These are phyloP conservation scores for Paramecium primaurelia DNA, from an alignment of 73 alveolate genomes.

Conservation along the genomic window DNA sequence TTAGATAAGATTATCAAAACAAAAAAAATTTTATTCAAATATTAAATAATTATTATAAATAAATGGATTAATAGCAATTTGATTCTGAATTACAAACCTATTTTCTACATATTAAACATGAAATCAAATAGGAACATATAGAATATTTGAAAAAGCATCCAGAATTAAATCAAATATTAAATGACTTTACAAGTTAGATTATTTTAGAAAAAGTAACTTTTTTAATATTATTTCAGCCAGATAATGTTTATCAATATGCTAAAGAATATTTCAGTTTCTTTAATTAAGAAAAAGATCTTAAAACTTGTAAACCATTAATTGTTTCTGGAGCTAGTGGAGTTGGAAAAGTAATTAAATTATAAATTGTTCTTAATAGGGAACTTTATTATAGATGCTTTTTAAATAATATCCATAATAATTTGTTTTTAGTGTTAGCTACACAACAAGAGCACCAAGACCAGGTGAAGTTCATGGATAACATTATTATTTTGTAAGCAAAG, in stretches of 20 bases:
- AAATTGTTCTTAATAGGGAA: constrained; percentile 59
- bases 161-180: not conserved
- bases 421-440: constrained; percentile 73
- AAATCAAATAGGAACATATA: constrained; percentile 3
- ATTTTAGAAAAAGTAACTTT: not conserved
- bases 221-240: not conserved
- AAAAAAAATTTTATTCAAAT: not conserved
- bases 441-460: constrained; percentile 74
- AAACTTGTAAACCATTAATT: constrained; percentile 33
- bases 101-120: constrained; percentile 36
- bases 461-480: constrained; percentile 79
- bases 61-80: not conserved
- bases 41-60: not conserved
- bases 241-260: constrained; percentile 27
- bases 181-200: constrained; percentile 26
- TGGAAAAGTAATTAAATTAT: constrained; percentile 59
- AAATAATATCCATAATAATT: constrained; percentile 66
- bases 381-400: constrained; percentile 63
- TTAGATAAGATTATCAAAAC: not conserved
- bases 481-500: constrained; percentile 75
- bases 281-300: constrained; percentile 28
- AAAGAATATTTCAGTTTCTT: constrained; percentile 41
- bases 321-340: constrained; percentile 88
- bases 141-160: constrained; percentile 23
- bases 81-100: constrained; percentile 40